Percentiles rank a stretch among this genome's conserved stretches.
These are phyloP conservation scores for Teunomyces pallodes DNA, from an alignment of 805 yeast genomes.

Conservation along the genomic window DNA sequence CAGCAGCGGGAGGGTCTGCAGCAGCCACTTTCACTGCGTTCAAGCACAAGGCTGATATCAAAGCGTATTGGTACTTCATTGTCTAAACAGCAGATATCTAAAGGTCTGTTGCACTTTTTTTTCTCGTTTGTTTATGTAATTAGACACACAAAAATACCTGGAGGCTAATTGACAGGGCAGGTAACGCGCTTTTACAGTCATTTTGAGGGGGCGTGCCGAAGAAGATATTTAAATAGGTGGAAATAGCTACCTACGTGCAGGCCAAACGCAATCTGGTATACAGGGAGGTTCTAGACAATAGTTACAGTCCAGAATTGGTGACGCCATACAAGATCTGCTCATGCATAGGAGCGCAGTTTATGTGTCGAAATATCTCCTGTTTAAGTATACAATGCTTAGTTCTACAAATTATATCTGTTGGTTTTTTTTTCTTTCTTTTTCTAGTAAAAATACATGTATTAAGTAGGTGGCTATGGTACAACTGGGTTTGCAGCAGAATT, in stretches of 20 bases:
- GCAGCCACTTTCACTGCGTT: slow-evolving; percentile 8
- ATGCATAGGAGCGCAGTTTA: too few relatives aligned
- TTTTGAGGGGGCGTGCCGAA: neutral
- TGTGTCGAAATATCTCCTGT: too few relatives aligned
- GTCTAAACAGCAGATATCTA: neutral
- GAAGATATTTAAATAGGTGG: neutral
- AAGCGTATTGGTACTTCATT: slow-evolving; percentile 5
- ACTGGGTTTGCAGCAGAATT: neutral
- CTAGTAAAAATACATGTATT: neutral
- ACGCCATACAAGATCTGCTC: too few relatives aligned
- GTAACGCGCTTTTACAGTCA: neutral
- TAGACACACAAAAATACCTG: neutral
- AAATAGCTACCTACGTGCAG: neutral
- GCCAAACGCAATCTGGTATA: neutral
- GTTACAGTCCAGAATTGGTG: neutral
- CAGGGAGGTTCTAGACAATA: neutral
- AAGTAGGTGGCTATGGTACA: neutral
- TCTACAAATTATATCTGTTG: too few relatives aligned
- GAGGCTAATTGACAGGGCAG: neutral
- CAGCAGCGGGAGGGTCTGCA: slow-evolving; percentile 13
- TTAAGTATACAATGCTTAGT: too few relatives aligned
- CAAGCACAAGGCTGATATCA: slow-evolving; percentile 7
- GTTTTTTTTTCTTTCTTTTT: neutral
- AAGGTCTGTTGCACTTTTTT: neutral
- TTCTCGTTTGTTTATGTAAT: neutral